These are phyloP conservation scores for Biancaea sappan DNA, from an alignment of 306 rosid species.

Conservation along the genomic window DNA sequence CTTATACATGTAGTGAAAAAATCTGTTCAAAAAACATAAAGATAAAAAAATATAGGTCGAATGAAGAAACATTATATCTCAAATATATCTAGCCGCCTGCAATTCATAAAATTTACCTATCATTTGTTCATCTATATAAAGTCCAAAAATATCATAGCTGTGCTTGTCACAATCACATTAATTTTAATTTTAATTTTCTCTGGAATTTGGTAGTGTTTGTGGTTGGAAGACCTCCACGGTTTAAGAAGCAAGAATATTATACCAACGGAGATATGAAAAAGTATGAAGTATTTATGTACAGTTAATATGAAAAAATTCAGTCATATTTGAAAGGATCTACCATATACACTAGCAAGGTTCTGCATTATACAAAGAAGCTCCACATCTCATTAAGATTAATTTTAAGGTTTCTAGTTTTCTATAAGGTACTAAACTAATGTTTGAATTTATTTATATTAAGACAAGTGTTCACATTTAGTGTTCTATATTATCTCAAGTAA, in stretches of 20 bases:
- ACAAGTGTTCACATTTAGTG: too few species aligned
- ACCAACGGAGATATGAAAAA: too few species aligned
- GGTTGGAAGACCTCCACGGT: not conserved
- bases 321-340: too few species aligned
- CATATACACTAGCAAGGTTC: too few species aligned
- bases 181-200: not conserved
- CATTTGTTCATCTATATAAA: constrained; percentile 16
- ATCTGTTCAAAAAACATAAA: constrained; percentile 39
- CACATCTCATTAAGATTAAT: not conserved
- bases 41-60: too few species aligned
- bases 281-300: too few species aligned
- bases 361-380: too few species aligned
- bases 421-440: too few species aligned
- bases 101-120: not conserved
- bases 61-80: constrained; percentile 36
- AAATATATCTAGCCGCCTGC: constrained; percentile 36
- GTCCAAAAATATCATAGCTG: constrained; percentile 19
- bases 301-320: too few species aligned
- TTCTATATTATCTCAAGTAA: too few species aligned
- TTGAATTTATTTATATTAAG: too few species aligned
- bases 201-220: constrained; percentile 2
- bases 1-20: constrained; percentile 28
- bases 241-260: too few species aligned
- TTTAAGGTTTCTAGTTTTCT: constrained; percentile 5
- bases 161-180: constrained; percentile 38